phyloP scores from a whole-genome alignment of 2,329 filamentous ascomycete species.

The Sporothrix brasiliensis region DNA sequence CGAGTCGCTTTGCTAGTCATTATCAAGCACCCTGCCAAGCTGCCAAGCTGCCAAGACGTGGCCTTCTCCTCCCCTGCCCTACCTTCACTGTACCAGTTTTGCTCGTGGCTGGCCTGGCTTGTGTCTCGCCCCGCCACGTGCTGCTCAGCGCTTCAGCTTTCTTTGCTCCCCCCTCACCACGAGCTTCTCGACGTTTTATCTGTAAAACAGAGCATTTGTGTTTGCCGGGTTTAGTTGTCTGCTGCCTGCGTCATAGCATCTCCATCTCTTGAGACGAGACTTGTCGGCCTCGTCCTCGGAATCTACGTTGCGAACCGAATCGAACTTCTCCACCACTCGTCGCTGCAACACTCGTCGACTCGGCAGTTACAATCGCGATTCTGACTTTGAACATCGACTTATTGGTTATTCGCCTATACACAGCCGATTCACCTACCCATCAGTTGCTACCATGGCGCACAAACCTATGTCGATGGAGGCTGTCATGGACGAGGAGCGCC shows the following conservation, averaged over 20 bases:
- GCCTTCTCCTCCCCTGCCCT: conserved; percentile 30
- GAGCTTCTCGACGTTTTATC: not conserved
- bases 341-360: not conserved
- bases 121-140: conserved; percentile 32
- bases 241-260: not conserved
- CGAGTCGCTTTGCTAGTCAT: not conserved
- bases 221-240: not conserved
- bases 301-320: not conserved
- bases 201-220: not conserved
- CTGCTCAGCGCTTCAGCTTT: conserved; percentile 25
- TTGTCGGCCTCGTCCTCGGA: not conserved
- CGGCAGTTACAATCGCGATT: not conserved
- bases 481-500: conserved; percentile 74
- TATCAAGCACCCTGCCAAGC: conserved; percentile 31
- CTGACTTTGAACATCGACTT: conserved; percentile 3
- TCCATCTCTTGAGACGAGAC: not conserved
- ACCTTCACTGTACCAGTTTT: conserved; percentile 25
- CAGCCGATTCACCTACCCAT: not conserved
- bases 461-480: conserved; percentile 73
- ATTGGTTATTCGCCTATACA: not conserved
- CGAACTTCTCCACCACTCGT: not conserved
- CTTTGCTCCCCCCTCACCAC: conserved; percentile 2
- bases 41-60: conserved; percentile 33
- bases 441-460: conserved; percentile 41
- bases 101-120: conserved; percentile 18